Evolutionary conservation across 148 eudicot genomes (phyloP).

Genomic region (Mesembryanthemum crystallinum): DNA sequence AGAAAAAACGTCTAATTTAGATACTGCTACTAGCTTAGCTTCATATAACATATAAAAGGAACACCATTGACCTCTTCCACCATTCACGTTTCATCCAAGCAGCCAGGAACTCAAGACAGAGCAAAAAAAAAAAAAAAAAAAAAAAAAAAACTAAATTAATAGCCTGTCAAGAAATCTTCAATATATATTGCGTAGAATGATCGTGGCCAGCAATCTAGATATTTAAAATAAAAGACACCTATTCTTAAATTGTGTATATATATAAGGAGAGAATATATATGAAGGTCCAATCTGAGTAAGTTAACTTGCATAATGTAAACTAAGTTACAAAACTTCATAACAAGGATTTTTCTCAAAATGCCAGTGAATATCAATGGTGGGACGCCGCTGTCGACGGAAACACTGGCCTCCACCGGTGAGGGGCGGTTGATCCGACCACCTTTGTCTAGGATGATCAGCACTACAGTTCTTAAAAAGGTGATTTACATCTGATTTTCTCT

Average conservation of each 20-base stretch:
- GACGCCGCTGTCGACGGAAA: background rate
- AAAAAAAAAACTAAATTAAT: no score
- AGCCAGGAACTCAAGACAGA: background rate
- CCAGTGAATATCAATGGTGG: background rate
- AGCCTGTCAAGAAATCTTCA: no score
- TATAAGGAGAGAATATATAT: no score
- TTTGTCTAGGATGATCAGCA: background rate
- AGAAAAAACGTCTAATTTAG: no score
- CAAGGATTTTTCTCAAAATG: conserved; percentile 7
- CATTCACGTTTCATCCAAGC: no score
- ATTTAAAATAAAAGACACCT: no score
- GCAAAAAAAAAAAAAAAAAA: background rate
- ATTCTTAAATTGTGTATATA: no score
- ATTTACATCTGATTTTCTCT: background rate
- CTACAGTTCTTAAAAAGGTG: conserved; percentile 31
- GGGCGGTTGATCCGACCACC: background rate
- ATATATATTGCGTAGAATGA: no score
- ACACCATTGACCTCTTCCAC: no score
- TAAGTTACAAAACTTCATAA: background rate
- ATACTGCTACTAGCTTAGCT: no score
- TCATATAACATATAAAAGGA: no score
- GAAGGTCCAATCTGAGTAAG: background rate
- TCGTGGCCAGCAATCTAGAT: no score
- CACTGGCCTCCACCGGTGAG: background rate
- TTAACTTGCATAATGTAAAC: background rate